A percentile compares a stretch with the other conserved stretches of the same genome.
Evolutionary conservation across 2,329 filamentous ascomycete species (phyloP).

Genomic region (Dactylellina parvicollis): DNA sequence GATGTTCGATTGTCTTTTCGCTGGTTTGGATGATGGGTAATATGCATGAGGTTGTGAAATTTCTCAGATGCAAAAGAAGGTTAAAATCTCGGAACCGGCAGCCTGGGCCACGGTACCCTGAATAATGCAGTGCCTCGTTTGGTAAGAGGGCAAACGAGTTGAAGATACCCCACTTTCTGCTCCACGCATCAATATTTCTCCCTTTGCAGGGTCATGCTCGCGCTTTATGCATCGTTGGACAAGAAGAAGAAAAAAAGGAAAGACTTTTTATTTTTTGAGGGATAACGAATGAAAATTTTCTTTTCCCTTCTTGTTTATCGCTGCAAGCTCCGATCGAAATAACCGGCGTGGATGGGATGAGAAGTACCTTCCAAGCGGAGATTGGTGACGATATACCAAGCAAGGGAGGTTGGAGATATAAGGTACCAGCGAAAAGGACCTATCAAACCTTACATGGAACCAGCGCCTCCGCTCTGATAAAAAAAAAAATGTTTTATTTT

Average conservation of each 20-base stretch:
- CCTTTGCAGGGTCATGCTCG: constrained; percentile 40
- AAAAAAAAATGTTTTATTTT: constrained; percentile 9
- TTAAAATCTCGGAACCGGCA: constrained; percentile 53
- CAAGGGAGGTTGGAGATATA: constrained; percentile 36
- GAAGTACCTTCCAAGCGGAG: constrained; percentile 33
- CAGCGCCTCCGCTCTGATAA: constrained; percentile 27
- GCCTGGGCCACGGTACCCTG: constrained; percentile 50
- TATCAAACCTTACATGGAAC: constrained; percentile 42
- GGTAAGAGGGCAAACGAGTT: constrained; percentile 32
- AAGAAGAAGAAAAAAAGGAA: constrained; percentile 25
- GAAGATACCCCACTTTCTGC: constrained; percentile 40
- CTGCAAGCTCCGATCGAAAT: constrained; percentile 41
- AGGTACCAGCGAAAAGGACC: constrained; percentile 23
- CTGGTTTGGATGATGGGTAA: neutral
- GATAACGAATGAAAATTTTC: neutral
- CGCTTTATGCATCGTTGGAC: constrained; percentile 34
- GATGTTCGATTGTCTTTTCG: constrained; percentile 8
- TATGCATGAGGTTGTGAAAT: constrained; percentile 28
- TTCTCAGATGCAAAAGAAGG: constrained; percentile 48
- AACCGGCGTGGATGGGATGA: constrained; percentile 13
- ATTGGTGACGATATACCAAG: constrained; percentile 38
- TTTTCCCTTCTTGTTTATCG: constrained; percentile 13
- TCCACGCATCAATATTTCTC: constrained; percentile 38
- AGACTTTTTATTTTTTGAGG: neutral
- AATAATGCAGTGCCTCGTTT: constrained; percentile 48